Base-by-base conservation (phyloP, 2,329 filamentous ascomycete species). In the Pseudocercospora vitis region DNA sequence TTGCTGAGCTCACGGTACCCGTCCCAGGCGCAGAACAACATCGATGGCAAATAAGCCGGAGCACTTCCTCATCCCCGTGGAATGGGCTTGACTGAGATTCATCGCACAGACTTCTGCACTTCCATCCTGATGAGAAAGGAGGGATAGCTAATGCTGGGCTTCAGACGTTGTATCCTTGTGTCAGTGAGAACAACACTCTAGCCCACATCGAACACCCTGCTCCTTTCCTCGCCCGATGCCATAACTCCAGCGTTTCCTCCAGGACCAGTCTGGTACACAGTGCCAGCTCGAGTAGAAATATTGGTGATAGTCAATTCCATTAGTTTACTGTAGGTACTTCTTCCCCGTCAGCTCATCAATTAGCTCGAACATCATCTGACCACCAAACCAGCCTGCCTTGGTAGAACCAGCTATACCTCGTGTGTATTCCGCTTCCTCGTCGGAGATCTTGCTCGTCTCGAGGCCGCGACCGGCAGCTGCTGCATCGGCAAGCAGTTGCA, bases 1-100 rank as follows among this genome's bases (percentile, higher is more conserved):
- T 44, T 31, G 23, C 45, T 50, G 56, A 65, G 63, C 63, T 54
- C 58, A 63, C 65, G 65, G 65, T 68, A 68, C 55, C 55, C 55
- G 51, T 63, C 62, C 58, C 53, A 57, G 89, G 90, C 91, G 87
- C 79, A 95, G 82, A 95, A 73, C 71, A 62, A 71, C 59, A 56
- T 31, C 68, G 87, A 89, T 89, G 88, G 86, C 89, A 87, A 95
- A 94, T 96, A 96, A 96, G 91, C 91, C 91, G 91, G 91, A 95
- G 91, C 89, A 83, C 83, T 85, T 86, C 85, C 84, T 91, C 86
- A 78, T 84, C 84, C 87, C 89, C 86, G 84, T 96, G 88, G 89
- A 86, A 83, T 85, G 81, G 78, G 89, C 83, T 95, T 96, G 91
- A 56, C 53, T 56, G 31, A 56, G 53, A 56, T 42, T 39, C 49